Evolutionary conservation across 257 asterid genomes (phyloP).

Genomic region (Solanum corneliomulleri): DNA sequence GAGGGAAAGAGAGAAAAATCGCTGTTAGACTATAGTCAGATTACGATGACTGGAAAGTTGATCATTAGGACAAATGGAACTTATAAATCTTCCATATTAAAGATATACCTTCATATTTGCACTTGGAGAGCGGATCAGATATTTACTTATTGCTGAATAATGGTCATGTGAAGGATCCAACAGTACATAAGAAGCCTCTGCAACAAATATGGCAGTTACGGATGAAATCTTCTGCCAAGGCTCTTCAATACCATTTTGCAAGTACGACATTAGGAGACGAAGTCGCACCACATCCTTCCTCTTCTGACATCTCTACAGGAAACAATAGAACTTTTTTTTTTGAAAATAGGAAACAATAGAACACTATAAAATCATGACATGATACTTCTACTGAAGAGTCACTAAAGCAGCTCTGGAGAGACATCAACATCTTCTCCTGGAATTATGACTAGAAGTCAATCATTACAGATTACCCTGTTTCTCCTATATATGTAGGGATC

Average conservation of each 20-base stretch:
- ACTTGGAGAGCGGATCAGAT: conserved; percentile 38
- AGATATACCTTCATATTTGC: conserved; percentile 57
- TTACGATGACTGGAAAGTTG: background rate
- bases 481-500: background rate
- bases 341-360: conserved; percentile 4
- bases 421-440: background rate
- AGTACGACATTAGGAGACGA: conserved; percentile 52
- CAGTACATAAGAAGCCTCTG: conserved; percentile 74
- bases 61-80: background rate
- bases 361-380: conserved; percentile 1
- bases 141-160: conserved; percentile 49
- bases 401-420: background rate
- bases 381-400: background rate
- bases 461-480: background rate
- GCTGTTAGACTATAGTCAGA: background rate
- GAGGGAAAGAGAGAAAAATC: background rate
- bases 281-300: conserved; percentile 56
- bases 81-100: background rate
- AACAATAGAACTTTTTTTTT: conserved; percentile 7
- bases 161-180: conserved; percentile 63
- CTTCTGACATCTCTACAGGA: conserved; percentile 55
- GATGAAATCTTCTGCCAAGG: conserved; percentile 82
- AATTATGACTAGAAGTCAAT: background rate
- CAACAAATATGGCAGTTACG: conserved; percentile 51
- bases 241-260: conserved; percentile 77